phyloP scores from a whole-genome alignment of 768 basidiomycete genomes.

The Chiua virens region DNA sequence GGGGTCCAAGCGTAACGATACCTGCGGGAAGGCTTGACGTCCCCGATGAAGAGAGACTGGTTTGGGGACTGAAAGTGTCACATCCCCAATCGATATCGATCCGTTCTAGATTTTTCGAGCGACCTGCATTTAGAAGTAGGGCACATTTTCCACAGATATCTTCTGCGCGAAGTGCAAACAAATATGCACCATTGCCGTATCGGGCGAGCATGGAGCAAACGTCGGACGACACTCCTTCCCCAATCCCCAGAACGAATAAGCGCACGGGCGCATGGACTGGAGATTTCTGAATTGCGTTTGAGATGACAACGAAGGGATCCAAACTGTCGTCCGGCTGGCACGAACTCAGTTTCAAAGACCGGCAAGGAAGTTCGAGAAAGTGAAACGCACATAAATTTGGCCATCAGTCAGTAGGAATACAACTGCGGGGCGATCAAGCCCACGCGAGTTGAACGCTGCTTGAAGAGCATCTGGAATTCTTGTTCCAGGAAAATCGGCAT shows the following conservation, averaged over 20 bases:
- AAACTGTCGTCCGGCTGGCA: conserved; percentile 17
- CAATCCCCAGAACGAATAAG: conserved; percentile 61
- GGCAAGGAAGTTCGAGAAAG: background rate
- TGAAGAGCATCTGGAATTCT: conserved; percentile 46
- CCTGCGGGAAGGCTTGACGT: conserved; percentile 8
- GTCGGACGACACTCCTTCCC: conserved; percentile 46
- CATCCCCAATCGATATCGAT: conserved; percentile 51
- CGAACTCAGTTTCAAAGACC: background rate
- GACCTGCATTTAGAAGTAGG: conserved; percentile 50
- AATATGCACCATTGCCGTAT: conserved; percentile 49
- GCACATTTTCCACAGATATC: conserved; percentile 51
- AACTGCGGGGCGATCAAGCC: conserved; percentile 39
- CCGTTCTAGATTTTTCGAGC: conserved; percentile 44
- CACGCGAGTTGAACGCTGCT: conserved; percentile 37
- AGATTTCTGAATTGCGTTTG: conserved; percentile 35
- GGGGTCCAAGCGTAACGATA: conserved; percentile 33
- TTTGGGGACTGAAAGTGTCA: background rate
- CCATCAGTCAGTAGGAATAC: conserved; percentile 65
- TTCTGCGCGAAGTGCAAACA: conserved; percentile 47
- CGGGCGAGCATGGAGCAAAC: conserved; percentile 55
- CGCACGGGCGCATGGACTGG: conserved; percentile 37
- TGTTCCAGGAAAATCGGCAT: conserved; percentile 51
- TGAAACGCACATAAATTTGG: conserved; percentile 33
- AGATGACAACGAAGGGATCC: conserved; percentile 16
- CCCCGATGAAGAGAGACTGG: conserved; percentile 9